phyloP scores from a whole-genome alignment of 352 stramenopile genomes.

The Phytophthora aleatoria region DNA sequence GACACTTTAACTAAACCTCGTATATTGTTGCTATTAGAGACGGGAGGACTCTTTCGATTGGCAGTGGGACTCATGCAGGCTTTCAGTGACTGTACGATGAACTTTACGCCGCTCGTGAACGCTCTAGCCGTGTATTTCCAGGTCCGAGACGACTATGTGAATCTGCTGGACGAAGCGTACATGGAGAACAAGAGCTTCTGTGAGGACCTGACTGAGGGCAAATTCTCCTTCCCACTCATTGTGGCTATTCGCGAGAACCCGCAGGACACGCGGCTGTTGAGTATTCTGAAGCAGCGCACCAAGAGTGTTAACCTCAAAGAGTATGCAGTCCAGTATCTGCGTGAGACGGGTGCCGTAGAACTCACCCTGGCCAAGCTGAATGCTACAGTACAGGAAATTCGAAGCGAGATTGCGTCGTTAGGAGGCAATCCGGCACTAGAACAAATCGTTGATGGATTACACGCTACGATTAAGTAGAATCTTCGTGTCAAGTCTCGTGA shows the following conservation, averaged over 20 bases:
- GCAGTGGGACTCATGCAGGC: conserved; percentile 95
- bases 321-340: conserved; percentile 91
- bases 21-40: conserved; percentile 60
- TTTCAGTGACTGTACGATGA: conserved; percentile 68
- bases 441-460: conserved; percentile 56
- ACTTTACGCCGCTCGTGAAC: conserved; percentile 93
- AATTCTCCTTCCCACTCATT: conserved; percentile 95
- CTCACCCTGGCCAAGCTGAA: conserved; percentile 69
- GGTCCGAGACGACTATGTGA: conserved; percentile 98
- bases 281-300: conserved; percentile 97
- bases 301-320: conserved; percentile 95
- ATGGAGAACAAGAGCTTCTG: conserved; percentile 98
- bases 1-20: neutral
- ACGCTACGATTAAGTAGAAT: conserved; percentile 49
- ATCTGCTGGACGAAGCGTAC: conserved; percentile 95
- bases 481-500: neutral
- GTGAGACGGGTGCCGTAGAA: conserved; percentile 62
- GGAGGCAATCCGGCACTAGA: conserved; percentile 68
- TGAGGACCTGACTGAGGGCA: conserved; percentile 98
- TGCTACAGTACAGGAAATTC: conserved; percentile 50
- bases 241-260: conserved; percentile 70
- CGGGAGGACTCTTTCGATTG: conserved; percentile 96
- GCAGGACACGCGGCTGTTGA: conserved; percentile 90
- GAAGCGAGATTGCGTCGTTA: conserved; percentile 47
- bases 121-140: conserved; percentile 97